Percentiles rank a stretch among this genome's conserved stretches.
These are phyloP conservation scores for Melanogaster broomeanus DNA, from an alignment of 768 basidiomycete genomes.

Conservation along the genomic window DNA sequence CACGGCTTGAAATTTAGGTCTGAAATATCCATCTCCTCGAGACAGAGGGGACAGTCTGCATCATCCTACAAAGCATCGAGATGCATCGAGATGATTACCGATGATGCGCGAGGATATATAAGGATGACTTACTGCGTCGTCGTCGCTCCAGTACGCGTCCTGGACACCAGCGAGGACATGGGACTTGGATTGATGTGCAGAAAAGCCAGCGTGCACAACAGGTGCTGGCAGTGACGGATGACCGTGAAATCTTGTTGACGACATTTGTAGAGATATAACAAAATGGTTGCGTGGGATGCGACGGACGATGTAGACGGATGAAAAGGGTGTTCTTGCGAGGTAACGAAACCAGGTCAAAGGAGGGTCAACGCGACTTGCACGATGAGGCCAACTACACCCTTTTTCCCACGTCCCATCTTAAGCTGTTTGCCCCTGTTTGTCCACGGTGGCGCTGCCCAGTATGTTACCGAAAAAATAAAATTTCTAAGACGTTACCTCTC, in stretches of 20 bases:
- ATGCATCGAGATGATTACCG: constrained; percentile 13
- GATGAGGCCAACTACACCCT: constrained; percentile 23
- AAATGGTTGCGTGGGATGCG: constrained; percentile 4
- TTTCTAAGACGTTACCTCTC: neutral
- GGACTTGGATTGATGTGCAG: constrained; percentile 77
- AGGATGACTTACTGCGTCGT: constrained; percentile 65
- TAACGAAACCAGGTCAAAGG: constrained; percentile 19
- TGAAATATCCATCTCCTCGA: constrained; percentile 98
- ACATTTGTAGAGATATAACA: constrained; percentile 36
- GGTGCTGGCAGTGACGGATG: constrained; percentile 73
- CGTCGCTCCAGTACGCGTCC: constrained; percentile 97
- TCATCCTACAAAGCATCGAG: constrained; percentile 71
- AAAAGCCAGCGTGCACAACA: constrained; percentile 69
- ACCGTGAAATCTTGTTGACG: constrained; percentile 55
- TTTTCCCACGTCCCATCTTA: constrained; percentile 22
- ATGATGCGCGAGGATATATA: constrained; percentile 4
- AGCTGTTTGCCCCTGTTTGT: constrained; percentile 24
- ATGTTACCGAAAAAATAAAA: neutral
- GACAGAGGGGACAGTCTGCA: constrained; percentile 95
- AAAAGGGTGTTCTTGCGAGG: constrained; percentile 8
- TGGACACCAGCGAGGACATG: constrained; percentile 87
- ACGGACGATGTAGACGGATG: constrained; percentile 20
- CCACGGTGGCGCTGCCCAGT: constrained; percentile 7
- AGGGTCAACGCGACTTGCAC: constrained; percentile 20
- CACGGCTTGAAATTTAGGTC: constrained; percentile 99